A percentile compares a stretch with the other conserved stretches of the same genome.
Conservation (phyloP, 148 eudicot genomes). For the Persicaria tinctoria region DNA sequence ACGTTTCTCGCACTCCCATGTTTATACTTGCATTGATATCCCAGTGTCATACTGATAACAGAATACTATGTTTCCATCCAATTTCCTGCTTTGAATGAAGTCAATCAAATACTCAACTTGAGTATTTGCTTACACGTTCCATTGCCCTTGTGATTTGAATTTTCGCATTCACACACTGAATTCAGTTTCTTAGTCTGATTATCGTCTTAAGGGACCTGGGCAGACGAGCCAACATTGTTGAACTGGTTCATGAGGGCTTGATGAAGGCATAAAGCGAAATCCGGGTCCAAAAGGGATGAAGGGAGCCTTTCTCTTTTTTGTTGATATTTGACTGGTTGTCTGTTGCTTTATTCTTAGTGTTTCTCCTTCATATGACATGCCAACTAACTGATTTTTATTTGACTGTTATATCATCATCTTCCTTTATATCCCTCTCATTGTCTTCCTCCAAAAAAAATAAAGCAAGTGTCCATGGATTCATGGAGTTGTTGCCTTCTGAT, state of each 20-base stretch:
- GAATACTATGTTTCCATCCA: neutral
- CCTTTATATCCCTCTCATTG: too few relatives aligned
- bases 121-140: neutral
- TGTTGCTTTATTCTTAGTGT: constrained; percentile 4
- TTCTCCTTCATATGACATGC: constrained; percentile 2
- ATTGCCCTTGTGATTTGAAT: too few relatives aligned
- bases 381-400: neutral
- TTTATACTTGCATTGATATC: neutral
- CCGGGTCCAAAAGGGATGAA: neutral
- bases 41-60: neutral
- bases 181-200: neutral
- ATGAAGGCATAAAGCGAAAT: neutral
- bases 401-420: too few relatives aligned
- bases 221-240: neutral
- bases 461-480: too few relatives aligned
- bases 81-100: neutral
- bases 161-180: too few relatives aligned
- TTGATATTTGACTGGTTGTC: neutral
- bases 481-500: neutral
- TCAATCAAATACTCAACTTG: neutral
- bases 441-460: neutral
- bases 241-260: neutral
- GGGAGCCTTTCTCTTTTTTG: neutral
- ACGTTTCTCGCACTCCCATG: neutral
- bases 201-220: neutral